Evolutionary conservation across 2,329 filamentous ascomycete genomes (phyloP), one percentile per base, ranked within the genome.

Genomic region (Eutypella sp.): DNA sequence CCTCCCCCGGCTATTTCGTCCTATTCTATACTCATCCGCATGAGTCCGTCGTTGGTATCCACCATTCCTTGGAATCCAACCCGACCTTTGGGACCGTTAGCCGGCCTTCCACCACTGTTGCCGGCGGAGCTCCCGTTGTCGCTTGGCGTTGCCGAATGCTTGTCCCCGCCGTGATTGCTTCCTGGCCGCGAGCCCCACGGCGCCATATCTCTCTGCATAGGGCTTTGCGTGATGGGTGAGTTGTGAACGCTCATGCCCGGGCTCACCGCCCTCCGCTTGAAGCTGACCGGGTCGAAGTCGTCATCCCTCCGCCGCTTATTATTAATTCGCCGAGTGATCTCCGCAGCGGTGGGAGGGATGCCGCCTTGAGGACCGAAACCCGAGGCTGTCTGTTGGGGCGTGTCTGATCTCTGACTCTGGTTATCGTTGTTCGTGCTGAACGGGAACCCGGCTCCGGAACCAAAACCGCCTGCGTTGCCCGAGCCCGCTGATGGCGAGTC

Each of bases 1-100:
- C 18, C 15, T 36, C 16, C 22, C n/a, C 18, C 19, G n/a, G n/a
- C n/a, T n/a, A n/a, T n/a, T n/a, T n/a, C n/a, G n/a, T n/a, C n/a
- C 68, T 71, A 96, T 65, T 96, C 91, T 59, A 96, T 96, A 66
- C 88, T 96, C 87, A 97, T 93, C 58, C 92, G 90, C 85, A 96
- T 96, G 53, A 96, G 75, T 2, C 90, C 88, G 64, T 96, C 92
- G 62, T 89, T 89, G n/a, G 92, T 92, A 67, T 96, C 92, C 16
- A 81, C 86, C 91, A 97, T 96, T 1, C 91, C 89, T 67, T 96
- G 91, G 55, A 95, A 77, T 8, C 89, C 89, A 13, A 95, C 75
- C 27, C 88, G 67, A 51, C 73, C 84, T 63, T 76, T 78, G 56
- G 75, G 70, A 42, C 71, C 57, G 54, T 74, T 71, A 56, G 72